These are phyloP conservation scores for Uncinocarpus reesii DNA, from an alignment of 2,329 filamentous ascomycete genomes.

Conservation along the genomic window DNA sequence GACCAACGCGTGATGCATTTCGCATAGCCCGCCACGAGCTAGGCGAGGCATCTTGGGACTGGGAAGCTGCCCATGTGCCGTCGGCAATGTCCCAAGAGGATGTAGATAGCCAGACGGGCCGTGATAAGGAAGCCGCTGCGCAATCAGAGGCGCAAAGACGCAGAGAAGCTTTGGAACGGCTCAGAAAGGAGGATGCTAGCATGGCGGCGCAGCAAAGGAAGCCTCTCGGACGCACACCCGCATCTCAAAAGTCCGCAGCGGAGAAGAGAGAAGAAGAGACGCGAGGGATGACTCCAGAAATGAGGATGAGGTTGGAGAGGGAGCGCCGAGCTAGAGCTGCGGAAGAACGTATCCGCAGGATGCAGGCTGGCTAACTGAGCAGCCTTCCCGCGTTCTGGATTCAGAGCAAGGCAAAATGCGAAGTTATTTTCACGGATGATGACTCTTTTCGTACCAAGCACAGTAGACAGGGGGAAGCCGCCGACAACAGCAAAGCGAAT, in stretches of 20 bases:
- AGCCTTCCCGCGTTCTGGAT: too few relatives aligned
- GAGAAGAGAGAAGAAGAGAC: conserved; percentile 75
- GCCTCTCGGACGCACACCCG: conserved; percentile 46
- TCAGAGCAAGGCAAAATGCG: neutral
- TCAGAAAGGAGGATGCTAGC: conserved; percentile 52
- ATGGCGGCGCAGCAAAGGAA: conserved; percentile 40
- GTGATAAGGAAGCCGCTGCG: conserved; percentile 59
- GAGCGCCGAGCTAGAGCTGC: conserved; percentile 84
- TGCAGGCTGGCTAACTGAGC: conserved; percentile 48
- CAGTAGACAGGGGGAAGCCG: too few relatives aligned
- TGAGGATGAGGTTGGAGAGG: conserved; percentile 70
- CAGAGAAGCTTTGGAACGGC: conserved; percentile 61
- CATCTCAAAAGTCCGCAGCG: conserved; percentile 59
- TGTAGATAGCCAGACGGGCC: conserved; percentile 56
- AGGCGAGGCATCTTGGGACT: conserved; percentile 66
- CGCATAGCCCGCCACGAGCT: conserved; percentile 74
- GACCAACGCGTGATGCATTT: conserved; percentile 80
- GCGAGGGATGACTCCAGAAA: conserved; percentile 77
- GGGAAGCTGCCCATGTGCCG: conserved; percentile 67
- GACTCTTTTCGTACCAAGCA: too few relatives aligned
- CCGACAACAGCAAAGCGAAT: too few relatives aligned
- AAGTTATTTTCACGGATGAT: neutral
- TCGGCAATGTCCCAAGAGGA: conserved; percentile 59
- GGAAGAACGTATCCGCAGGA: conserved; percentile 68
- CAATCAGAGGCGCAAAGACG: conserved; percentile 60